A percentile compares a stretch with the other conserved stretches of the same genome.
phyloP scores from a whole-genome alignment of 371 early-diverging fungal species.

The Rhizopus sp. region DNA sequence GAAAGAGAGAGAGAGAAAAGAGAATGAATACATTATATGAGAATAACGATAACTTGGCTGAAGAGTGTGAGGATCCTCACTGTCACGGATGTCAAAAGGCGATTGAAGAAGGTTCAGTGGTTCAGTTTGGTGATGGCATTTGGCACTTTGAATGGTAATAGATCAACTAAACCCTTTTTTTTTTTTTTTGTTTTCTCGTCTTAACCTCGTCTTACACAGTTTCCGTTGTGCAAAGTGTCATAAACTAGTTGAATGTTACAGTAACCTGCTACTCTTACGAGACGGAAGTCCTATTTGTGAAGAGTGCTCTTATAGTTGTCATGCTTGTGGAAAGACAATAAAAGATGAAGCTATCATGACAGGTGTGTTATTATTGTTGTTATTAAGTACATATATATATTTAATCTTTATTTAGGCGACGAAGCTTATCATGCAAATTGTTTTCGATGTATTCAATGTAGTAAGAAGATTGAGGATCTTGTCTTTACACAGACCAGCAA shows the following conservation, averaged over 20 bases:
- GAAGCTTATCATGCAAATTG: conserved; percentile 87
- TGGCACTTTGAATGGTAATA: conserved; percentile 59
- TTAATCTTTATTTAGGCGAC: conserved; percentile 50
- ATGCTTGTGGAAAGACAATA: conserved; percentile 78
- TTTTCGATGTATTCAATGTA: conserved; percentile 78
- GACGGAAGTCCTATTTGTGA: conserved; percentile 87
- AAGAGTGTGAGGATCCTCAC: conserved; percentile 56
- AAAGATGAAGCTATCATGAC: conserved; percentile 90
- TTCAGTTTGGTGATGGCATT: conserved; percentile 83
- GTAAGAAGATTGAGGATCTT: conserved; percentile 72
- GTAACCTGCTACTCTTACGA: conserved; percentile 76
- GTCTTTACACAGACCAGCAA: conserved; percentile 82
- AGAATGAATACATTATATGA: conserved; percentile 35
- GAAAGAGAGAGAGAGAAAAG: neutral
- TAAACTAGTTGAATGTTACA: conserved; percentile 76
- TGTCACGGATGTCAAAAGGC: conserved; percentile 76
- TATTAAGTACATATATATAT: conserved; percentile 2
- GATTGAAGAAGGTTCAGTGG: conserved; percentile 84
- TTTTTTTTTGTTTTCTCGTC: conserved; percentile 4
- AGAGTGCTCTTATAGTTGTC: conserved; percentile 86
- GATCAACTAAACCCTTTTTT: conserved; percentile 5
- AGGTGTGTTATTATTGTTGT: conserved; percentile 35
- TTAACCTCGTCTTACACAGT: conserved; percentile 31
- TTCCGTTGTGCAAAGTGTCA: conserved; percentile 81
- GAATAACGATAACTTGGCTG: conserved; percentile 15